A percentile compares a stretch with the other conserved stretches of the same genome.
Conservation (phyloP, 495 filamentous ascomycete species). For the Parathielavia appendiculata region DNA sequence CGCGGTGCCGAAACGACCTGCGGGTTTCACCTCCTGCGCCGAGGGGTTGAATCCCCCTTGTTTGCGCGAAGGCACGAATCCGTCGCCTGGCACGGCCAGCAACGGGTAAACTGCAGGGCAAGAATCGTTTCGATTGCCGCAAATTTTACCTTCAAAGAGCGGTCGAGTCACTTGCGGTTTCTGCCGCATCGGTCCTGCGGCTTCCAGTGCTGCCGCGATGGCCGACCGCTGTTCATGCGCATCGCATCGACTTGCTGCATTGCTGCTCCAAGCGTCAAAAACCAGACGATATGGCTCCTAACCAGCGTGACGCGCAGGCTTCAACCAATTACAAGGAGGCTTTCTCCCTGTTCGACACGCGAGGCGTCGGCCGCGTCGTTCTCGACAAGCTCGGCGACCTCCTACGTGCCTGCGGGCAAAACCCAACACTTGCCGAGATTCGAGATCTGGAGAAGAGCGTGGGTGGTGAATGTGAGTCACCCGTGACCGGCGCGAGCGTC, state of each 20-base stretch:
- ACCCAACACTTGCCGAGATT: conserved; percentile 91
- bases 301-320: conserved; percentile 60
- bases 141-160: no score
- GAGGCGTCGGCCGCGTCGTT: conserved; percentile 83
- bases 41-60: no score
- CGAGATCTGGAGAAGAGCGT: conserved; percentile 79
- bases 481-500: neutral
- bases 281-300: conserved; percentile 45
- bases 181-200: neutral
- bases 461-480: conserved; percentile 75
- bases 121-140: no score
- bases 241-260: no score
- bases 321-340: conserved; percentile 99
- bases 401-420: conserved; percentile 93
- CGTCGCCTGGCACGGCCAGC: no score
- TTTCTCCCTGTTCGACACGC: conserved; percentile 98
- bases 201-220: no score
- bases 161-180: no score
- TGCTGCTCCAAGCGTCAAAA: neutral
- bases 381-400: conserved; percentile 86
- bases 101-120: no score
- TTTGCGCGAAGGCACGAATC: no score
- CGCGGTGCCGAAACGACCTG: no score
- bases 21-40: neutral
- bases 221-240: no score